Conservation (phyloP, 768 basidiomycete genomes). For the Hericium erinaceus region DNA sequence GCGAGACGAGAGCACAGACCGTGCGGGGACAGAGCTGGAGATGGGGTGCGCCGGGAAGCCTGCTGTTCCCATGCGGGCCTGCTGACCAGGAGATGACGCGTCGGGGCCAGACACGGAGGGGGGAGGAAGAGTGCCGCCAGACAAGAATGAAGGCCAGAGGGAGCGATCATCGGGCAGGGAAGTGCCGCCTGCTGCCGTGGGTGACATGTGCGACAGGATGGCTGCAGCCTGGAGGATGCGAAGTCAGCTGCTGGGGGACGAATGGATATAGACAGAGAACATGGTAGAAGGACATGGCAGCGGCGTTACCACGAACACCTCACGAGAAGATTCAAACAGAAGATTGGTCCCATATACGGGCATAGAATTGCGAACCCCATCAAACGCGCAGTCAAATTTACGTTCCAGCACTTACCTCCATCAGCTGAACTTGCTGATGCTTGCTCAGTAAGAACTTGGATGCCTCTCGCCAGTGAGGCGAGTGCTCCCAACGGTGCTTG, state of each 20-base stretch:
- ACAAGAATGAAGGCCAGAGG: constrained; percentile 81
- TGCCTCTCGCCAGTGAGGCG: constrained; percentile 92
- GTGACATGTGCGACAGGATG: constrained; percentile 82
- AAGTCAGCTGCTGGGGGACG: not conserved
- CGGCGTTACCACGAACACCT: no score
- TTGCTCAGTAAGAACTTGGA: constrained; percentile 87
- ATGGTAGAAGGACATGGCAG: no score
- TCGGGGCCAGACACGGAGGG: constrained; percentile 21
- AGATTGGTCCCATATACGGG: not conserved
- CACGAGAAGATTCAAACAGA: no score
- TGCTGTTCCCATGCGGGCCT: not conserved
- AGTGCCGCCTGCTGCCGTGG: constrained; percentile 49
- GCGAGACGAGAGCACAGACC: not conserved
- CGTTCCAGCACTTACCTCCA: constrained; percentile 52
- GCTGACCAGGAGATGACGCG: constrained; percentile 7
- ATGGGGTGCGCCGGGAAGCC: constrained; percentile 18
- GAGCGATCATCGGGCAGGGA: constrained; percentile 91
- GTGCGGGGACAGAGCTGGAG: constrained; percentile 46
- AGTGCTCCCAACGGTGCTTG: constrained; percentile 98
- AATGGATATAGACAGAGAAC: no score
- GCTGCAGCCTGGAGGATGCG: constrained; percentile 64
- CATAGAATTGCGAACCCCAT: constrained; percentile 2
- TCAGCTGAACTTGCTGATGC: constrained; percentile 94
- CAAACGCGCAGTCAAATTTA: not conserved
- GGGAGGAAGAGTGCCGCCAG: constrained; percentile 57